These are phyloP conservation scores for Phycomyces blakesleeanus DNA, from an alignment of 192 early-diverging fungal species.

Conservation along the genomic window DNA sequence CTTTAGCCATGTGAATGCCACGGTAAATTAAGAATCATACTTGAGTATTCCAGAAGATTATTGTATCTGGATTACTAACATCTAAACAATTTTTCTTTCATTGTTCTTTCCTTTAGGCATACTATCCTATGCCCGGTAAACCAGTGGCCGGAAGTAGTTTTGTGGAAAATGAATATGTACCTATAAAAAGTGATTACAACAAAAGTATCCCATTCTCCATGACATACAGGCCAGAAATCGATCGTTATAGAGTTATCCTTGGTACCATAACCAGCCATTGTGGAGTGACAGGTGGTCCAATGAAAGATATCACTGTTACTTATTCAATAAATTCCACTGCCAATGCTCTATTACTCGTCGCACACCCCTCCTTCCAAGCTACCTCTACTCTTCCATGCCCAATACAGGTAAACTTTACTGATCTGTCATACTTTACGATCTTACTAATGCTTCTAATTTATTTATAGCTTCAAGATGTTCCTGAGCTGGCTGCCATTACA, in stretches of 20 bases:
- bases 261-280: slow-evolving; percentile 36
- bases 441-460: background rate
- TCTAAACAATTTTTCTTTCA: too few species aligned
- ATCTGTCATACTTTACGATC: background rate
- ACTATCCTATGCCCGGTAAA: slow-evolving; percentile 37
- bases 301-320: slow-evolving; percentile 31
- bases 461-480: background rate
- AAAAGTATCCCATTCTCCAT: slow-evolving; percentile 39
- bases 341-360: slow-evolving; percentile 34
- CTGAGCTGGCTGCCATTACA: background rate
- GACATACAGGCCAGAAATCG: slow-evolving; percentile 25
- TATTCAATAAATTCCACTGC: slow-evolving; percentile 41
- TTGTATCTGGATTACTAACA: too few species aligned
- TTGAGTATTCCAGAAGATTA: background rate
- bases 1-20: slow-evolving; percentile 37
- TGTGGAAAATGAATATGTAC: slow-evolving; percentile 5
- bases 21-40: slow-evolving; percentile 28
- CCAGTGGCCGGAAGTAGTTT: slow-evolving; percentile 5
- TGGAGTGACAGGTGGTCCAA: slow-evolving; percentile 25
- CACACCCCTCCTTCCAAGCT: slow-evolving; percentile 38
- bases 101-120: too few species aligned
- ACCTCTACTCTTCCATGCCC: slow-evolving; percentile 33
- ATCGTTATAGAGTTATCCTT: slow-evolving; percentile 24
- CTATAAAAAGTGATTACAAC: slow-evolving; percentile 7
- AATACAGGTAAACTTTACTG: slow-evolving; percentile 14